Evolutionary conservation across 2,329 filamentous ascomycete species (phyloP).

Genomic region (Mycosphaerella sp.): DNA sequence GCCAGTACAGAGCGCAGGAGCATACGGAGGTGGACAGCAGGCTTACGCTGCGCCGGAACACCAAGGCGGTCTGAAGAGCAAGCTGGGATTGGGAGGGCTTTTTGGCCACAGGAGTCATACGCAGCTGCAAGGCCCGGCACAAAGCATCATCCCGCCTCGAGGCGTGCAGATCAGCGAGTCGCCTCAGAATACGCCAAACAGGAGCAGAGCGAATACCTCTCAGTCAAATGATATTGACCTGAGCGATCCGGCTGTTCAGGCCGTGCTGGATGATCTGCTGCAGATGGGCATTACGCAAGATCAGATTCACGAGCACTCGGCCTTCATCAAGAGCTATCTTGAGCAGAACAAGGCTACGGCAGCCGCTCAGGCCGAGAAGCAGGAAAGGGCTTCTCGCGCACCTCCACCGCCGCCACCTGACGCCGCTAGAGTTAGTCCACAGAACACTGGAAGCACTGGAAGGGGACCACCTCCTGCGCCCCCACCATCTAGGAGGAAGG

Average conservation of each 20-base stretch:
- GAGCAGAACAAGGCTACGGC: conserved; percentile 55
- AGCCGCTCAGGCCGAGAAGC: conserved; percentile 40
- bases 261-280: conserved; percentile 55
- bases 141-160: conserved; percentile 48
- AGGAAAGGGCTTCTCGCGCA: conserved; percentile 48
- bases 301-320: conserved; percentile 60
- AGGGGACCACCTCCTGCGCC: conserved; percentile 57
- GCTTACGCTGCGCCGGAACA: conserved; percentile 11
- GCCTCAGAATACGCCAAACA: conserved; percentile 28
- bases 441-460: conserved; percentile 56
- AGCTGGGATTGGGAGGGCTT: conserved; percentile 24
- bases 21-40: conserved; percentile 9
- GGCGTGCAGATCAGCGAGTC: conserved; percentile 24
- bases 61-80: conserved; percentile 16
- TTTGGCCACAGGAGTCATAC: conserved; percentile 25
- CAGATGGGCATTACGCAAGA: conserved; percentile 63
- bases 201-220: conserved; percentile 17
- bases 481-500: conserved; percentile 38
- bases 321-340: conserved; percentile 63
- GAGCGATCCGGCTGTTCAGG: conserved; percentile 56
- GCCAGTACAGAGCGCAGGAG: conserved; percentile 17
- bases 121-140: conserved; percentile 37
- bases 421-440: conserved; percentile 49
- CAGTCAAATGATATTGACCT: conserved; percentile 50
- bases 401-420: conserved; percentile 58